Evolutionary conservation across 2,329 filamentous ascomycete genomes (phyloP), one percentile per base, ranked within the genome.

Genomic region (Cercospora beticola): DNA sequence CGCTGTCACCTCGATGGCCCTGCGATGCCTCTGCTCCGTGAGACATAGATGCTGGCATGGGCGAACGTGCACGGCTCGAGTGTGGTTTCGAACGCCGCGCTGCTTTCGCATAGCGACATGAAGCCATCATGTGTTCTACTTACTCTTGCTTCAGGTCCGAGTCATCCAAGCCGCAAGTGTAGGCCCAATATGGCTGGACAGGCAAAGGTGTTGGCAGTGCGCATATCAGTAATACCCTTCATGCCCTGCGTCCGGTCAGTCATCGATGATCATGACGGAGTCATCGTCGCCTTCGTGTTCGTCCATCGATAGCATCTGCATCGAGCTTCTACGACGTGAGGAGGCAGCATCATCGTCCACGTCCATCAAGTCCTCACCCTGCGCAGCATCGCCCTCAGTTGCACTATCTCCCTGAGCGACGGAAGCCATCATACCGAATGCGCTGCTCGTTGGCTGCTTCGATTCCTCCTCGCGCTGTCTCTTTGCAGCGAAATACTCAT

Each of bases 401-500:
- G 61, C 63, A 58, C 70, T 70, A 21, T 67, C 66, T 2, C 31
- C 43, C 18, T 68, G 58, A 5, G 57, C 61, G 23, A 57, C 67
- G 5, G 64, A 62, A 12, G 64, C 49, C 70, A 73, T 71, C 67
- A 71, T 64, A 6, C 72, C 70, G 23, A 54, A 72, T 4, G 62
- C 52, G 58, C 62, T 64, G 7, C 60, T 62, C 23, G 49, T 18
- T 46, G 64, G 64, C 16, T 54, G 65, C 40, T 58, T 65, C 46
- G 65, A 65, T 28, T 69, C 66, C 31, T 73, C 70, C 46, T 65
- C 66, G 30, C 70, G 65, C 59, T 71, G 64, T 58, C 67, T 63
- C n/a, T 69, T 70, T 33, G 70, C 75, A 49, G 74, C 74, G 36
- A 74, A 69, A 43, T 73, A 74, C 23, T 73, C 74, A 30, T 75